Base-by-base conservation (phyloP, 345 rosid species). In the Gossypium arboreum region DNA sequence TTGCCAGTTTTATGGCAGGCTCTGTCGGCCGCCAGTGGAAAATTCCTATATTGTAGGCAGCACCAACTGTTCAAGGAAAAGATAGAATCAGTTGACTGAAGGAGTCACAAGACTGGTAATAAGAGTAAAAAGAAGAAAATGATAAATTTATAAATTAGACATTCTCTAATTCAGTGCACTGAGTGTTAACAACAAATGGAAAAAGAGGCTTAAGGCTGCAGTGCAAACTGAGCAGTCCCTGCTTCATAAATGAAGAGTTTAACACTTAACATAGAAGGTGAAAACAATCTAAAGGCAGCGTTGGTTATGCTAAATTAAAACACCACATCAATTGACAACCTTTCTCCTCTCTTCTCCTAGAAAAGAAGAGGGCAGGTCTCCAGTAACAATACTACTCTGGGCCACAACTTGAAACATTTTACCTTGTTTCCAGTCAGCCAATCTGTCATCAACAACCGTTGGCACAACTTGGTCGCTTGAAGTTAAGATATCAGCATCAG, bases 391-490 rank as follows among this genome's bases (percentile, higher is more conserved):
- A n/a, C 16, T 43, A 57, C 65, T 12, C 7, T 6, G 2, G 43
- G 7, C 47, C 45, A 24, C 60, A 68, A 16, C 58, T 25, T 65
- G 20, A 67, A 71, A 45, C 17, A 67, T 69, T 51, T 73, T 85
- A 95, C 99, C 98, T 90, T 91, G 89, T 81, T 91, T 96, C 99
- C 99, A 95, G 67, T 88, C 77, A 76, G 91, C 99, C 90, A 95
- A 85, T 63, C 98, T 88, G 81, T 95, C 99, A 78, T 95, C 99
- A 27, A 85, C 84, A 29, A 95, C 97, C 5, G 99, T 95, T n/a
- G 97, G 97, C 64, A 84, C 89, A 81, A 95, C 98, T 85, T 89
- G 94, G 78, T 95, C 99, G 47, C 88, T 95, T 78, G 99, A 95
- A 74, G 99, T 93, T 84, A 95, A 79, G 71, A 95, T 84, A 79